Evolutionary conservation across 2,329 filamentous ascomycete species (phyloP).

Genomic region (Penicillium hesseltinei): DNA sequence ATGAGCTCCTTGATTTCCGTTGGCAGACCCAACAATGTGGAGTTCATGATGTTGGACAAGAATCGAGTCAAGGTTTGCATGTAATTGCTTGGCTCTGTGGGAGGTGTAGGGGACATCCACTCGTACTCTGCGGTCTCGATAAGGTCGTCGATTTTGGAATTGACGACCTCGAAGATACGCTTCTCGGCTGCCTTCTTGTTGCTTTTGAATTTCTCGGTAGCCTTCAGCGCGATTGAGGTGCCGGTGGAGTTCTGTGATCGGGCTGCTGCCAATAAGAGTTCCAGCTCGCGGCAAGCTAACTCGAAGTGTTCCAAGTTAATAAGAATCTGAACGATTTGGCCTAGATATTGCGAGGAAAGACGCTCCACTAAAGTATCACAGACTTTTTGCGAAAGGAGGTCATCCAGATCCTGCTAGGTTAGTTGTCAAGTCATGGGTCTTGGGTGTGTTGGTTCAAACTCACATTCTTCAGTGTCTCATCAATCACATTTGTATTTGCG

Average conservation of each 20-base stretch:
- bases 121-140: constrained; percentile 97
- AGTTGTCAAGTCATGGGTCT: constrained; percentile 3
- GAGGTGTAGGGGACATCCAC: constrained; percentile 66
- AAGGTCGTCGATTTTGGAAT: constrained; percentile 96
- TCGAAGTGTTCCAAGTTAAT: constrained; percentile 98
- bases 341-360: constrained; percentile 86
- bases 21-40: constrained; percentile 86
- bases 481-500: constrained; percentile 82
- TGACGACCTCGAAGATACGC: constrained; percentile 96
- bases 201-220: constrained; percentile 79
- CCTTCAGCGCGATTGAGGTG: constrained; percentile 73
- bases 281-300: constrained; percentile 83
- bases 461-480: constrained; percentile 81
- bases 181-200: constrained; percentile 97
- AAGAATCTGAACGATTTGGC: constrained; percentile 96
- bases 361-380: constrained; percentile 86
- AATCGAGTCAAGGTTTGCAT: constrained; percentile 94
- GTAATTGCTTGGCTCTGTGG: constrained; percentile 79
- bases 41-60: constrained; percentile 93
- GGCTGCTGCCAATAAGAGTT: constrained; percentile 79
- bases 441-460: constrained; percentile 4
- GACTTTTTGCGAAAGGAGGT: constrained; percentile 88
- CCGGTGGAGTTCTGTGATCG: constrained; percentile 76
- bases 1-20: constrained; percentile 96
- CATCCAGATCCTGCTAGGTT: constrained; percentile 71